phyloP scores from a whole-genome alignment of 2,329 filamentous ascomycete genomes.

The Cladorrhinum sp. region DNA sequence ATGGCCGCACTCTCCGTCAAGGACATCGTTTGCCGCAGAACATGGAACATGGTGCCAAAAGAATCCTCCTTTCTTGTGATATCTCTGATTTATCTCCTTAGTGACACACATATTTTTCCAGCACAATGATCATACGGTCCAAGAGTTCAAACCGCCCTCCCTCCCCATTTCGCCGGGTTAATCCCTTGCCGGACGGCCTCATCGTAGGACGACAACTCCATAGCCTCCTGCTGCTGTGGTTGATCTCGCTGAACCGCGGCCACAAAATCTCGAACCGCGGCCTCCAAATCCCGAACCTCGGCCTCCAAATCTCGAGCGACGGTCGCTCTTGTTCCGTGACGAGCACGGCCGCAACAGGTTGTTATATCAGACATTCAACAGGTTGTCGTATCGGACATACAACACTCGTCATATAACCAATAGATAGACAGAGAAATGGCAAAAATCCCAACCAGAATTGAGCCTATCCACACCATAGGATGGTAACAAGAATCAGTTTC shows the following conservation, averaged over 20 bases:
- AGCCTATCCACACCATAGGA: not conserved
- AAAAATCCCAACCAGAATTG: not conserved
- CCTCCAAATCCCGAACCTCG: too few relatives aligned
- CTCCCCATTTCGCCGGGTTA: not conserved
- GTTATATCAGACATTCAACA: not conserved
- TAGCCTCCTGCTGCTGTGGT: not conserved
- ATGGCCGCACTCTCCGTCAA: not conserved
- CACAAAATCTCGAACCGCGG: not conserved
- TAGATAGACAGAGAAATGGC: not conserved
- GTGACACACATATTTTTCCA: not conserved
- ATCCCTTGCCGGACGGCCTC: not conserved
- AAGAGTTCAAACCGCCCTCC: not conserved
- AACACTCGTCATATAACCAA: not conserved
- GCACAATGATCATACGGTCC: not conserved
- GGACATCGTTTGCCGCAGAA: too few relatives aligned
- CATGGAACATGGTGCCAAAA: too few relatives aligned
- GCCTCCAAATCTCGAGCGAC: not conserved
- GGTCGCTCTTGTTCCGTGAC: not conserved
- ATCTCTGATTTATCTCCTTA: too few relatives aligned
- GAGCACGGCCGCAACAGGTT: not conserved
- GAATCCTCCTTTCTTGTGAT: not conserved
- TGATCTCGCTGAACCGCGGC: not conserved
- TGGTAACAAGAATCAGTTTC: not conserved
- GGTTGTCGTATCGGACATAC: not conserved
- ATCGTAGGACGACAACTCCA: not conserved